Percentiles rank a stretch among this genome's conserved stretches.
phyloP scores from a whole-genome alignment of 2,329 filamentous ascomycete species.

The Claviceps sp. region DNA sequence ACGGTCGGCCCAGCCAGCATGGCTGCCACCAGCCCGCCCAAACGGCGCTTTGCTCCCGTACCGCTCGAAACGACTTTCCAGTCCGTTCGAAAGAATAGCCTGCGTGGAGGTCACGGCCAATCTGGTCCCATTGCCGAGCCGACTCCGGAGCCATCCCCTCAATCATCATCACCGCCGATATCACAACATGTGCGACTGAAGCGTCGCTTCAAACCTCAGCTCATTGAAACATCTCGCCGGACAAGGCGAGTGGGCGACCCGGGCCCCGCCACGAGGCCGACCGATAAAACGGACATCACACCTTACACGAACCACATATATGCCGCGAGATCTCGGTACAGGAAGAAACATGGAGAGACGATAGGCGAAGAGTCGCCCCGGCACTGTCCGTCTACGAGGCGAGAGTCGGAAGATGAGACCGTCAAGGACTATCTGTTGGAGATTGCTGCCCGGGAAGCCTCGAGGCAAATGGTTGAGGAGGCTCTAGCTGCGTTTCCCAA shows the following conservation, averaged over 20 bases:
- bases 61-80: conserved; percentile 61
- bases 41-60: conserved; percentile 51
- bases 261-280: conserved; percentile 46
- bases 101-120: background rate
- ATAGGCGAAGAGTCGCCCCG: conserved; percentile 18
- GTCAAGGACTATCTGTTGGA: conserved; percentile 67
- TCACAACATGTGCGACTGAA: conserved; percentile 27
- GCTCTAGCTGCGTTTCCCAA: conserved; percentile 66
- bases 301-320: conserved; percentile 50
- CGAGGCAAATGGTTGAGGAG: conserved; percentile 65
- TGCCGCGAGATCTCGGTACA: conserved; percentile 26
- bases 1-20: conserved; percentile 13
- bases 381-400: conserved; percentile 29
- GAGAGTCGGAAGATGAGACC: conserved; percentile 62
- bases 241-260: conserved; percentile 53
- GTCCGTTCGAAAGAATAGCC: conserved; percentile 30
- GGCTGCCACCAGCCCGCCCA: conserved; percentile 27
- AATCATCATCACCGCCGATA: conserved; percentile 30
- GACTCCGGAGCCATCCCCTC: conserved; percentile 40
- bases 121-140: conserved; percentile 43
- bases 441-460: conserved; percentile 65
- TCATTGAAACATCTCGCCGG: conserved; percentile 68
- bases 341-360: conserved; percentile 18
- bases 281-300: conserved; percentile 60
- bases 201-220: conserved; percentile 57